Evolutionary conservation across 768 basidiomycete genomes (phyloP).

Genomic region (Antrodiella citrinella): DNA sequence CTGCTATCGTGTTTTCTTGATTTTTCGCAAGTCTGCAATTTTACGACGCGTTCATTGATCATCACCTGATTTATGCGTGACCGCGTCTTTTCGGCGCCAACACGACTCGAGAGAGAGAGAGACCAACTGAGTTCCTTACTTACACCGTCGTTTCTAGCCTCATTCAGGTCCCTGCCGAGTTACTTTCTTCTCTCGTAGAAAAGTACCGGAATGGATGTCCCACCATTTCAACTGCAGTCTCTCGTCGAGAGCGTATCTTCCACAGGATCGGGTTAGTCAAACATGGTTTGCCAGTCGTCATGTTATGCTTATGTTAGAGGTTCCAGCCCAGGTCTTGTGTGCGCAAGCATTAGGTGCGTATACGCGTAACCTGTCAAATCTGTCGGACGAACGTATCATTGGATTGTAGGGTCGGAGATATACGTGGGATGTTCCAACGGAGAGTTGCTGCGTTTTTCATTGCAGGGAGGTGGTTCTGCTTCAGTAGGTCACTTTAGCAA

Average conservation of each 20-base stretch:
- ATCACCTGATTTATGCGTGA: too few species aligned
- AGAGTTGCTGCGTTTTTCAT: conserved; percentile 70
- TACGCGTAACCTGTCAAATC: conserved; percentile 4
- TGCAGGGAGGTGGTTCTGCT: conserved; percentile 49
- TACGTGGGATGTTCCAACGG: conserved; percentile 86
- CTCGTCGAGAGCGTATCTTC: conserved; percentile 13
- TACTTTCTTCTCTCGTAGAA: too few species aligned
- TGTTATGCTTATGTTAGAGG: conserved; percentile 2
- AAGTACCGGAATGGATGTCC: too few species aligned
- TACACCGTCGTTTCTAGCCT: too few species aligned
- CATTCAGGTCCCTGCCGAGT: too few species aligned
- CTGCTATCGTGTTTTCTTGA: too few species aligned
- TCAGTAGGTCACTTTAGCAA: conserved; percentile 27
- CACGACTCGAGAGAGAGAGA: too few species aligned
- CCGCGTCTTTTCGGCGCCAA: too few species aligned
- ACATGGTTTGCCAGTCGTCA: conserved; percentile 12
- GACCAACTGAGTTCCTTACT: too few species aligned
- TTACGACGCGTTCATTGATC: too few species aligned
- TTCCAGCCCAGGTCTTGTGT: conserved; percentile 21
- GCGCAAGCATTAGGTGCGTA: conserved; percentile 51
- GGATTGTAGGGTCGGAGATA: conserved; percentile 61
- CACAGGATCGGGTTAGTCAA: conserved; percentile 11
- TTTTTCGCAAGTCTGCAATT: too few species aligned
- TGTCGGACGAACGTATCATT: conserved; percentile 2
- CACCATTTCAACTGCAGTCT: conserved; percentile 48